Evolutionary conservation across 2,329 filamentous ascomycete genomes (phyloP).

Genomic region (Penicillium sp.): DNA sequence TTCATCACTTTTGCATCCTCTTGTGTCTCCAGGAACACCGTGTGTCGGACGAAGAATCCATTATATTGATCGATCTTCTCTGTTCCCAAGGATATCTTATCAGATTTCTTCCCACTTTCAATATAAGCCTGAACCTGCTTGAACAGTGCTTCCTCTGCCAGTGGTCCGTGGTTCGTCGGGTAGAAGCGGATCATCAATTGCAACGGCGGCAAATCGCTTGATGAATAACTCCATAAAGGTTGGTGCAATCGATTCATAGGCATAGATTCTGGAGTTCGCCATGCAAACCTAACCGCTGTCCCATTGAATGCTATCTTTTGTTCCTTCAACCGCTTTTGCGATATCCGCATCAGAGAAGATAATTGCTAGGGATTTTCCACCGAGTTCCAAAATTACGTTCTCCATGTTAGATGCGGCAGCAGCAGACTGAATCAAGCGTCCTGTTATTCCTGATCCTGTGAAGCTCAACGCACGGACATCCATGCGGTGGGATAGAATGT

Average conservation of each 20-base stretch:
- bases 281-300: constrained; percentile 64
- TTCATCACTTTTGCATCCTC: constrained; percentile 69
- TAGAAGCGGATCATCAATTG: not conserved
- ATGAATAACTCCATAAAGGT: constrained; percentile 68
- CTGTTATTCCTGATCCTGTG: constrained; percentile 60
- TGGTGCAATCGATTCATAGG: constrained; percentile 60
- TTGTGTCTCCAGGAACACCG: constrained; percentile 75
- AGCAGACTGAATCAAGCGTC: constrained; percentile 60
- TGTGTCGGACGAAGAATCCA: constrained; percentile 86
- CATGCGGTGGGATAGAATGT: constrained; percentile 61
- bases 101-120: constrained; percentile 64
- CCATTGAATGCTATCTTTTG: constrained; percentile 50
- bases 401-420: constrained; percentile 62
- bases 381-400: constrained; percentile 64
- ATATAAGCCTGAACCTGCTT: constrained; percentile 74
- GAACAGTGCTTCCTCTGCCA: constrained; percentile 78
- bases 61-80: constrained; percentile 61
- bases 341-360: constrained; percentile 63
- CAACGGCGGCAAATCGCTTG: not conserved
- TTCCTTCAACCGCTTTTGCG: constrained; percentile 66
- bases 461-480: constrained; percentile 63
- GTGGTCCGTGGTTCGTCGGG: constrained; percentile 72
- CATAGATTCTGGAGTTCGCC: constrained; percentile 68
- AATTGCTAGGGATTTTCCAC: constrained; percentile 62
- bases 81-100: constrained; percentile 63